Evolutionary conservation across 345 rosid species (phyloP).

Genomic region (Rhizophora apiculata): DNA sequence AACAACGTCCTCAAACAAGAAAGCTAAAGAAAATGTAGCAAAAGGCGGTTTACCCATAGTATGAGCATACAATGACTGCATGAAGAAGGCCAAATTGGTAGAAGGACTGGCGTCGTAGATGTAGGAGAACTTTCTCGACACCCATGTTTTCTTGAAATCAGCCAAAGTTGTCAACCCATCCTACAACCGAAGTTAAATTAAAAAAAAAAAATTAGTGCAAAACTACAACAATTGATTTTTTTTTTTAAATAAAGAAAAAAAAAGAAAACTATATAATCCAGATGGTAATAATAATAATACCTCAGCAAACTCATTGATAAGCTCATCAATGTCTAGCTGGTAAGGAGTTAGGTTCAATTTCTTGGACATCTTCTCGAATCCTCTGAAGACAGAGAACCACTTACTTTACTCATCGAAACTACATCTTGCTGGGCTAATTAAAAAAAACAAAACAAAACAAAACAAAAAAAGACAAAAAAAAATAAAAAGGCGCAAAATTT

Average conservation of each 20-base stretch:
- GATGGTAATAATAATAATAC: slow-evolving; percentile 14
- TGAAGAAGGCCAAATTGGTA: slow-evolving; percentile 46
- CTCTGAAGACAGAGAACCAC: neutral
- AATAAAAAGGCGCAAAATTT: too few relatives aligned
- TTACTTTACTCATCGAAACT: too few relatives aligned
- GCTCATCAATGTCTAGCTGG: slow-evolving; percentile 62
- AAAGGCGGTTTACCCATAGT: slow-evolving; percentile 36
- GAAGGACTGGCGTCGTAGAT: slow-evolving; percentile 56
- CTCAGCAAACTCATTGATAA: slow-evolving; percentile 49
- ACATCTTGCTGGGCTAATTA: too few relatives aligned
- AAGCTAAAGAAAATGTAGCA: neutral
- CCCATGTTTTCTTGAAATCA: slow-evolving; percentile 69
- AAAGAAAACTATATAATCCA: neutral
- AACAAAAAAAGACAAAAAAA: too few relatives aligned
- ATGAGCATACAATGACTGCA: slow-evolving; percentile 69
- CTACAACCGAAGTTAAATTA: slow-evolving; percentile 25
- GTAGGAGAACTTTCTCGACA: slow-evolving; percentile 51
- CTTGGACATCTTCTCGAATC: neutral
- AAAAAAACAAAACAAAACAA: too few relatives aligned
- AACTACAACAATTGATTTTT: too few relatives aligned
- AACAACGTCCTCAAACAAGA: neutral
- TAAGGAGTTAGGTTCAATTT: slow-evolving; percentile 44
- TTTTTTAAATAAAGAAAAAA: neutral
- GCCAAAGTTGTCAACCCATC: slow-evolving; percentile 37
- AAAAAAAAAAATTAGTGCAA: neutral